A percentile compares a stretch with the other conserved stretches of the same genome.
Evolutionary conservation across 2,329 filamentous ascomycete genomes (phyloP).

Genomic region (Niveomyces coronatus): DNA sequence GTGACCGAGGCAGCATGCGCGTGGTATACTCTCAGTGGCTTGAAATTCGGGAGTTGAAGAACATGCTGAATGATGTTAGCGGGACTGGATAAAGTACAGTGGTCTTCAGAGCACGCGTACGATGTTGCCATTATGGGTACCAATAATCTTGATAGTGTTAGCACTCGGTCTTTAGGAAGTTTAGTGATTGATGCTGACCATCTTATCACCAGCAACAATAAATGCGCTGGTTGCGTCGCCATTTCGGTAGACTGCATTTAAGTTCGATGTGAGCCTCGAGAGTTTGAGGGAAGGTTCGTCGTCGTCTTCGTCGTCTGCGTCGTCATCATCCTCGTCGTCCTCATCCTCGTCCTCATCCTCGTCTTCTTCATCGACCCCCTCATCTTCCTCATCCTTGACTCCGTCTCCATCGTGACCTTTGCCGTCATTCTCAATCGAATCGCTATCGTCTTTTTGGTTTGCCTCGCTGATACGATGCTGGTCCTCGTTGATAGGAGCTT

Average conservation of each 20-base stretch:
- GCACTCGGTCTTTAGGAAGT: slow-evolving; percentile 12
- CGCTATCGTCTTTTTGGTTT: neutral
- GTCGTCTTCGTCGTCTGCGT: slow-evolving; percentile 75
- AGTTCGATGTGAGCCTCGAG: slow-evolving; percentile 68
- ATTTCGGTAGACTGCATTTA: slow-evolving; percentile 79
- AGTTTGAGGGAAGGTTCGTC: slow-evolving; percentile 95
- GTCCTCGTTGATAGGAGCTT: no score
- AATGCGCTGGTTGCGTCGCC: slow-evolving; percentile 91
- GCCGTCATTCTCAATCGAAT: neutral
- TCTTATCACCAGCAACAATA: slow-evolving; percentile 87
- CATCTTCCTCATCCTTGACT: slow-evolving; percentile 18
- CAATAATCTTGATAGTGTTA: slow-evolving; percentile 57
- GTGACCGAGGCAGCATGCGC: slow-evolving; percentile 90
- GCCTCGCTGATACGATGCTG: neutral
- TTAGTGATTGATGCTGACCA: slow-evolving; percentile 49
- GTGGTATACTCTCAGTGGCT: slow-evolving; percentile 75
- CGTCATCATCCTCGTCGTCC: slow-evolving; percentile 50
- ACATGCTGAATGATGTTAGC: slow-evolving; percentile 55
- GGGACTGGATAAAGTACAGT: neutral
- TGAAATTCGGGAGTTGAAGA: slow-evolving; percentile 70
- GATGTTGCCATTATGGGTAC: slow-evolving; percentile 94
- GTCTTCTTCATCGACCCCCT: slow-evolving; percentile 30
- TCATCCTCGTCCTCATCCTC: slow-evolving; percentile 36
- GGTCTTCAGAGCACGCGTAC: slow-evolving; percentile 46
- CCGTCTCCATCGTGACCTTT: slow-evolving; percentile 17